A percentile compares a stretch with the other conserved stretches of the same genome.
Conservation (phyloP, 2,329 filamentous ascomycete genomes). For the Xylaria sp. region DNA sequence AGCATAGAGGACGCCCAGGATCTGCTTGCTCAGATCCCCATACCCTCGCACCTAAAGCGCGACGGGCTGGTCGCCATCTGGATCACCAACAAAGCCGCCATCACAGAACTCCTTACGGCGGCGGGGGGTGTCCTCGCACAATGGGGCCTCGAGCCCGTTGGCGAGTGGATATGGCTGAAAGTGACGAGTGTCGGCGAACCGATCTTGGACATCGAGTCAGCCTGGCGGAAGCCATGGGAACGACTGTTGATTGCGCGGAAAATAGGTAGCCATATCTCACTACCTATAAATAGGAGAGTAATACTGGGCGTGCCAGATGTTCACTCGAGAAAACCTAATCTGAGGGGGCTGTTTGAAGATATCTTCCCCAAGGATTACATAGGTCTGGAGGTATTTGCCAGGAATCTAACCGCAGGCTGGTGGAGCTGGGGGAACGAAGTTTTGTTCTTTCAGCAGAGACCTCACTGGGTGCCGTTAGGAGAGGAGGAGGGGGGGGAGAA, state of each 20-base stretch:
- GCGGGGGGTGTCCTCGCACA: conserved; percentile 71
- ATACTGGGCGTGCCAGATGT: conserved; percentile 78
- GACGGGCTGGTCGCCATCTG: conserved; percentile 75
- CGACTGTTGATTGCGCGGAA: conserved; percentile 71
- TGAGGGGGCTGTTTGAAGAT: conserved; percentile 69
- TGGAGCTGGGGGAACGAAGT: conserved; percentile 82
- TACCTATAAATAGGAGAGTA: conserved; percentile 62
- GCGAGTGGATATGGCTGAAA: conserved; percentile 86
- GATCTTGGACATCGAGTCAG: conserved; percentile 67
- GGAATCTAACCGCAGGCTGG: conserved; percentile 80
- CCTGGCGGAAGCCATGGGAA: conserved; percentile 82
- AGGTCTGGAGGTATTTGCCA: conserved; percentile 81
- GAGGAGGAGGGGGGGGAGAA: conserved; percentile 1
- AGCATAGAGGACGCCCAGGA: conserved; percentile 58
- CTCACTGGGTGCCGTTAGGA: conserved; percentile 58
- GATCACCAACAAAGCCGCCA: conserved; percentile 78
- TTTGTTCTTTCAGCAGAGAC: conserved; percentile 72
- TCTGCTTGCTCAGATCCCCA: conserved; percentile 66
- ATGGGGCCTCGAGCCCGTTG: conserved; percentile 73
- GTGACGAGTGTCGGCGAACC: conserved; percentile 73
- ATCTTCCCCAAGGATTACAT: conserved; percentile 63
- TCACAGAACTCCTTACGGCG: conserved; percentile 65
- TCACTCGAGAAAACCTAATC: conserved; percentile 81
- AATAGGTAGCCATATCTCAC: conserved; percentile 48
- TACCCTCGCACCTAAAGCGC: conserved; percentile 63